A percentile compares a stretch with the other conserved stretches of the same genome.
Conservation (phyloP, 306 rosid genomes). For the Vachellia pachyceras region DNA sequence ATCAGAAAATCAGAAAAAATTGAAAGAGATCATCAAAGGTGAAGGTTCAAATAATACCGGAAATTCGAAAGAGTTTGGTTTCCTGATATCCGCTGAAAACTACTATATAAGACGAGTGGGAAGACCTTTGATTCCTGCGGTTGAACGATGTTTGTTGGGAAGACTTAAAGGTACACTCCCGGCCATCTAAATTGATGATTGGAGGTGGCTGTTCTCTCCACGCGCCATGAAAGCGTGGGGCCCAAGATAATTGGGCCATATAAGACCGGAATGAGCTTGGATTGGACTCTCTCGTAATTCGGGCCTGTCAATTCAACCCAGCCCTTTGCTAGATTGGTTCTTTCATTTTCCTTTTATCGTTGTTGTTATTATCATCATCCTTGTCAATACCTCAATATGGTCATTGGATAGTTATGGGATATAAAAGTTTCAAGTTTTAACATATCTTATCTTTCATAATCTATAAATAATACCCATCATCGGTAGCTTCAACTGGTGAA, state of each 20-base stretch:
- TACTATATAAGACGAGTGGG: background rate
- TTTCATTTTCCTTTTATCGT: too few relatives aligned
- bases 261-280: background rate
- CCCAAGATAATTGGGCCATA: conserved; percentile 24
- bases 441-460: too few relatives aligned
- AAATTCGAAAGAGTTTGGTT: conserved; percentile 10
- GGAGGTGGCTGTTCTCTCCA: conserved; percentile 25
- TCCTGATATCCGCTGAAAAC: conserved; percentile 4
- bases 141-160: conserved; percentile 26
- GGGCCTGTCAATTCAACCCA: background rate
- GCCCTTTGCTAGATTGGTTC: background rate
- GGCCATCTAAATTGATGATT: conserved; percentile 23
- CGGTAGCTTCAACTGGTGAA: too few relatives aligned
- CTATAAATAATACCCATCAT: too few relatives aligned
- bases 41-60: conserved; percentile 9
- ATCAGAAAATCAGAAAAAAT: background rate
- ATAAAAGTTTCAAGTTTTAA: too few relatives aligned
- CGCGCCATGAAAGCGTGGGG: conserved; percentile 33
- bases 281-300: background rate
- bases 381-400: too few relatives aligned
- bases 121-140: conserved; percentile 17
- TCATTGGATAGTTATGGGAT: too few relatives aligned
- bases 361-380: too few relatives aligned
- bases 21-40: background rate
- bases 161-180: conserved; percentile 2